Conservation (phyloP, 306 rosid genomes). For the Carpinus fangiana region DNA sequence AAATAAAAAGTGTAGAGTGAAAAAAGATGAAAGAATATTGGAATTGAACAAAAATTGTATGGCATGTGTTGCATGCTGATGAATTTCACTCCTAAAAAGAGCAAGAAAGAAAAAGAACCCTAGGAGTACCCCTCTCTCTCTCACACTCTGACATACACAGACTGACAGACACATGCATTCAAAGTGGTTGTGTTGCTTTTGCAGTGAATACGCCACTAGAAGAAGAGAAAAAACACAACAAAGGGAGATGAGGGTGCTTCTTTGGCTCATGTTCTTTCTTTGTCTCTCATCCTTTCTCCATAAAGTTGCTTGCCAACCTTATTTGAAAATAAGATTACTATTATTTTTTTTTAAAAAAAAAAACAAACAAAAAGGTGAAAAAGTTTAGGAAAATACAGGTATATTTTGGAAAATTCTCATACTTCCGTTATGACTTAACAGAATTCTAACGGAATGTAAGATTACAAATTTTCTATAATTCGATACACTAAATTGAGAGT, state of each 20-base stretch:
- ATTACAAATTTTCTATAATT: too few relatives aligned
- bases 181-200: conserved; percentile 44
- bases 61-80: too few relatives aligned
- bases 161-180: conserved; percentile 24
- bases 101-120: conserved; percentile 43
- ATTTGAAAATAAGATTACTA: too few relatives aligned
- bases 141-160: too few relatives aligned
- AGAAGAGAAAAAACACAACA: conserved; percentile 44
- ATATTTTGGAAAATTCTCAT: too few relatives aligned
- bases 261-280: conserved; percentile 47
- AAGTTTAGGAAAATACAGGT: too few relatives aligned
- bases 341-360: too few relatives aligned
- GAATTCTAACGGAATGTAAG: too few relatives aligned
- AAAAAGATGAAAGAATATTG: conserved; percentile 38
- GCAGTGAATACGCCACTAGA: conserved; percentile 43
- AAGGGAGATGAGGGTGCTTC: conserved; percentile 37
- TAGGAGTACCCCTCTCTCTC: neutral
- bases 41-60: conserved; percentile 26
- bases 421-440: too few relatives aligned
- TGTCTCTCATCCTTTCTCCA: conserved; percentile 29
- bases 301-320: too few relatives aligned
- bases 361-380: too few relatives aligned
- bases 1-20: conserved; percentile 45
- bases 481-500: too few relatives aligned
- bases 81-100: neutral